Conservation (phyloP, 2,329 filamentous ascomycete species). For the Fusarium annulatum region DNA sequence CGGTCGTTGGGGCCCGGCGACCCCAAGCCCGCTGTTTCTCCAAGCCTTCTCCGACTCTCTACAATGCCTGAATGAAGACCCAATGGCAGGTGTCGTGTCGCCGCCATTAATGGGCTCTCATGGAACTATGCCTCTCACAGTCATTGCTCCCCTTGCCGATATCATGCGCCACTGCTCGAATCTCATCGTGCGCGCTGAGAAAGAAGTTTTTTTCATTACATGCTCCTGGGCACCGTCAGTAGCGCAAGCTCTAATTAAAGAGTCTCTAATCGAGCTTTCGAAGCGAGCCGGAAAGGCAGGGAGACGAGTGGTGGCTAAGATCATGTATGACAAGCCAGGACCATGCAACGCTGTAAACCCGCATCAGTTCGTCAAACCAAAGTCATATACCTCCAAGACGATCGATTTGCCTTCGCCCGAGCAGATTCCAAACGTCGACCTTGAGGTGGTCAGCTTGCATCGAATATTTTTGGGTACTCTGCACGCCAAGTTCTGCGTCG, state of each 20-base stretch:
- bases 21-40: slow-evolving; percentile 76
- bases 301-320: slow-evolving; percentile 71
- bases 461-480: slow-evolving; percentile 77
- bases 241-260: slow-evolving; percentile 73
- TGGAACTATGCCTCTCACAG: slow-evolving; percentile 74
- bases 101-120: slow-evolving; percentile 63
- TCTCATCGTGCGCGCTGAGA: slow-evolving; percentile 76
- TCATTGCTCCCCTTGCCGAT: slow-evolving; percentile 69
- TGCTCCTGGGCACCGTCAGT: slow-evolving; percentile 80
- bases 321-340: slow-evolving; percentile 80
- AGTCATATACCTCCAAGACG: slow-evolving; percentile 66
- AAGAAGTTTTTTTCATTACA: slow-evolving; percentile 79
- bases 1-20: slow-evolving; percentile 72
- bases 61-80: slow-evolving; percentile 63
- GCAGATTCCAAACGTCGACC: slow-evolving; percentile 77
- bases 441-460: slow-evolving; percentile 81
- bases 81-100: slow-evolving; percentile 62
- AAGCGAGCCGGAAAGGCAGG: slow-evolving; percentile 69
- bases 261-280: slow-evolving; percentile 76
- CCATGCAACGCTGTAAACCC: slow-evolving; percentile 73
- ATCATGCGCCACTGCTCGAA: slow-evolving; percentile 81
- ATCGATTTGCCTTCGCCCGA: slow-evolving; percentile 70
- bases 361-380: slow-evolving; percentile 68
- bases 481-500: slow-evolving; percentile 81
- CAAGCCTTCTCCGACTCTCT: slow-evolving; percentile 75